A percentile compares a stretch with the other conserved stretches of the same genome.
Evolutionary conservation across 2,329 filamentous ascomycete species (phyloP).

Genomic region (Microthyrium microscopicum): DNA sequence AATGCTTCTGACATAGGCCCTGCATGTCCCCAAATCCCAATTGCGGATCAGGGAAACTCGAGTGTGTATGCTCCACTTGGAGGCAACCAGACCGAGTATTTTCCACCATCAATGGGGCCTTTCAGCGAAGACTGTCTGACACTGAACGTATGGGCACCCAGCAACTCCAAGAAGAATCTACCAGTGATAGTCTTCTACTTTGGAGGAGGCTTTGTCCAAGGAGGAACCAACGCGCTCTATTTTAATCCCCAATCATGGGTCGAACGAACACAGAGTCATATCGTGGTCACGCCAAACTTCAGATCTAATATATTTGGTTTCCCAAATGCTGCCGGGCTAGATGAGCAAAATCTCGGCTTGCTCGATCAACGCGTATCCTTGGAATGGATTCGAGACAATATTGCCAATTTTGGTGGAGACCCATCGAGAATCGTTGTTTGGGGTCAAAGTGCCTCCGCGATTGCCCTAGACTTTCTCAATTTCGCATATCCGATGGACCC

Average conservation of each 20-base stretch:
- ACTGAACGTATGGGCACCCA: conserved; percentile 1
- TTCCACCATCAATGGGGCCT: neutral
- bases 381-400: conserved; percentile 33
- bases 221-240: conserved; percentile 28
- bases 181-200: conserved; percentile 33
- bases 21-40: conserved; percentile 1
- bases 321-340: conserved; percentile 17
- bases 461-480: conserved; percentile 15
- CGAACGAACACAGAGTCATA: conserved; percentile 22
- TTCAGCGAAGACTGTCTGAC: conserved; percentile 2
- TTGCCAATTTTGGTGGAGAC: conserved; percentile 25
- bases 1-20: conserved; percentile 1
- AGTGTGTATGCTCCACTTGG: neutral
- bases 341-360: conserved; percentile 20
- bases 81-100: neutral
- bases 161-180: conserved; percentile 9
- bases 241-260: conserved; percentile 30
- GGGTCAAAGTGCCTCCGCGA: conserved; percentile 36
- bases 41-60: conserved; percentile 3
- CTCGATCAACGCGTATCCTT: conserved; percentile 22
- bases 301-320: conserved; percentile 28
- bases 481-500: conserved; percentile 17
- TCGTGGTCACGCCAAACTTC: conserved; percentile 27
- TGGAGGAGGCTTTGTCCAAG: conserved; percentile 29
- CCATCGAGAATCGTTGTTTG: conserved; percentile 22